Evolutionary conservation across 164 flowering plant species (phyloP).

Genomic region (Tetrastigma voinierianum): DNA sequence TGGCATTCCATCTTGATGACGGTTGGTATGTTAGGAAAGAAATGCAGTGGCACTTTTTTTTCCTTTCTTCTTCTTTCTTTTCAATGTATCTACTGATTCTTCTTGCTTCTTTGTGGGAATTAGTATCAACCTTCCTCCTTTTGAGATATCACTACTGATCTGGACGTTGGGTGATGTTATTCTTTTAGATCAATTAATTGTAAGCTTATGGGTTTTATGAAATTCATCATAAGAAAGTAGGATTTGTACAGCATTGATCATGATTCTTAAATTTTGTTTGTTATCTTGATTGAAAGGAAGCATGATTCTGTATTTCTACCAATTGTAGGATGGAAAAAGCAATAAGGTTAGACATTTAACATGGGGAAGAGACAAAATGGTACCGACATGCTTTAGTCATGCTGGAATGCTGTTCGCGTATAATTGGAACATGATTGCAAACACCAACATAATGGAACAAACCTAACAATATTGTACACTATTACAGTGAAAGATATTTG

Average conservation of each 20-base stretch:
- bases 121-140: too few species aligned
- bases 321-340: too few species aligned
- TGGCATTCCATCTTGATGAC: slow-evolving; percentile 93
- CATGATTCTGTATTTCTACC: background rate
- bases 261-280: background rate
- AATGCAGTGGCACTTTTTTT: background rate
- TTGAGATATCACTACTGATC: too few species aligned
- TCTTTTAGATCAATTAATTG: background rate
- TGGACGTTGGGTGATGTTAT: background rate
- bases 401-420: too few species aligned
- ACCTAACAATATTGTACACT: too few species aligned
- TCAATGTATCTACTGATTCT: background rate
- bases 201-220: background rate
- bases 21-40: slow-evolving; percentile 70
- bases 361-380: too few species aligned
- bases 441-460: too few species aligned
- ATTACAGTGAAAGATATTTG: too few species aligned
- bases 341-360: too few species aligned
- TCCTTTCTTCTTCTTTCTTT: background rate
- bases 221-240: background rate
- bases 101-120: too few species aligned
- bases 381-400: too few species aligned
- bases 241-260: background rate
- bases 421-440: too few species aligned
- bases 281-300: background rate